phyloP scores from a whole-genome alignment of 163 green algal species.

The Picocystis sp. region DNA sequence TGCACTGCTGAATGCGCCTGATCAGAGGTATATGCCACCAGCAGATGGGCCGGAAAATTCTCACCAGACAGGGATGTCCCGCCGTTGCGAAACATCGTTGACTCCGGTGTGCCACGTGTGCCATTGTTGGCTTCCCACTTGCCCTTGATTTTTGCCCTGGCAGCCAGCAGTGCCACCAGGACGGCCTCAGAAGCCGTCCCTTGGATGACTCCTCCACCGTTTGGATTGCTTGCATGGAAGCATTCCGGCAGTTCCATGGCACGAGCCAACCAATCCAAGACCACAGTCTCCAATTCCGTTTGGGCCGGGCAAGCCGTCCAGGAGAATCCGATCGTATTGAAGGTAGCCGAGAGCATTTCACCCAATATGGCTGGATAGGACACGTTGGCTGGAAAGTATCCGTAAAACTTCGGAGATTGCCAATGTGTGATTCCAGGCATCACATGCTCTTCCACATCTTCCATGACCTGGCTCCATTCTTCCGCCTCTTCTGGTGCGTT shows the following conservation, averaged over 20 bases:
- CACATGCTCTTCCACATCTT: slow-evolving; percentile 36
- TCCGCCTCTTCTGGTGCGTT: slow-evolving; percentile 27
- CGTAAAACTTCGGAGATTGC: slow-evolving; percentile 38
- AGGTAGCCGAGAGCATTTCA: slow-evolving; percentile 45
- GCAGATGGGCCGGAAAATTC: slow-evolving; percentile 6
- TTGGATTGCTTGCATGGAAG: slow-evolving; percentile 26
- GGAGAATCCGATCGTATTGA: slow-evolving; percentile 57
- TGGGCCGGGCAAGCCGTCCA: slow-evolving; percentile 44
- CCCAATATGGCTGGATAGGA: slow-evolving; percentile 45
- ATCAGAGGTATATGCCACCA: slow-evolving; percentile 65
- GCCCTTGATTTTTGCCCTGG: slow-evolving; percentile 23
- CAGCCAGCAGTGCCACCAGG: slow-evolving; percentile 59
- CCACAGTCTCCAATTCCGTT: slow-evolving; percentile 68
- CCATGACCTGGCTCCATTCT: slow-evolving; percentile 21
- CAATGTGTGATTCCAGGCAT: slow-evolving; percentile 35
- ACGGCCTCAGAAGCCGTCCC: slow-evolving; percentile 52
- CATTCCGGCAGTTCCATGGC: slow-evolving; percentile 42
- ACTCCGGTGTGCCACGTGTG: background rate
- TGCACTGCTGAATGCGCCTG: slow-evolving; percentile 42
- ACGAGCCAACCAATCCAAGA: slow-evolving; percentile 65
- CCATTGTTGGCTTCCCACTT: slow-evolving; percentile 6
- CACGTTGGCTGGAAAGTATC: slow-evolving; percentile 52
- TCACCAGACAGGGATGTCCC: background rate
- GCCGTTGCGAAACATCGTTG: background rate
- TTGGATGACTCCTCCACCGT: slow-evolving; percentile 40